Conservation (phyloP, 1,284 basidiomycete genomes). For the Ceratobasidium sp. region DNA sequence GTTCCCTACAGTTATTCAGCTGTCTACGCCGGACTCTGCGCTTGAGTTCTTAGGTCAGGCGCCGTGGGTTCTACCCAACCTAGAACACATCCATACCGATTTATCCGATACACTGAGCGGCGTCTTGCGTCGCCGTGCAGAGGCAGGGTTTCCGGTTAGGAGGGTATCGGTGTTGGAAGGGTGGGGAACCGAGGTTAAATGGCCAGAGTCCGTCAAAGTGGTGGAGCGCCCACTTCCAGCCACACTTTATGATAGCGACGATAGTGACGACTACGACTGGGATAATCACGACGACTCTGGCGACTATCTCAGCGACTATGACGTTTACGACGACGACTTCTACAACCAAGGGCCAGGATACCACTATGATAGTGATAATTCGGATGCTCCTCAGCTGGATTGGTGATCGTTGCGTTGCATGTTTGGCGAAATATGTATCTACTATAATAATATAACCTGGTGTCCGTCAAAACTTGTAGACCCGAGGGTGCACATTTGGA, state of each 20-base stretch:
- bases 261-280: too few relatives aligned
- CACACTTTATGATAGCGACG: background rate
- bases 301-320: too few relatives aligned
- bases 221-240: background rate
- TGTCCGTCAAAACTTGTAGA: too few relatives aligned
- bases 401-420: too few relatives aligned
- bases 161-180: too few relatives aligned
- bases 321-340: too few relatives aligned
- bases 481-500: too few relatives aligned
- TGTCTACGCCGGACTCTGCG: background rate
- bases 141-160: background rate
- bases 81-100: background rate
- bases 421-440: too few relatives aligned
- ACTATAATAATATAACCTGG: too few relatives aligned
- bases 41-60: background rate
- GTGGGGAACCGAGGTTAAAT: background rate
- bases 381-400: too few relatives aligned
- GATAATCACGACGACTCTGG: background rate
- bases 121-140: background rate
- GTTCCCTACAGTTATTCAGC: background rate
- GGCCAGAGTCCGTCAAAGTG: background rate
- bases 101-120: background rate
- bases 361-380: too few relatives aligned
- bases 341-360: too few relatives aligned
- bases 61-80: constrained; percentile 5